These are phyloP conservation scores for Candida loeiensis DNA, from an alignment of 805 yeast genomes.

Conservation along the genomic window DNA sequence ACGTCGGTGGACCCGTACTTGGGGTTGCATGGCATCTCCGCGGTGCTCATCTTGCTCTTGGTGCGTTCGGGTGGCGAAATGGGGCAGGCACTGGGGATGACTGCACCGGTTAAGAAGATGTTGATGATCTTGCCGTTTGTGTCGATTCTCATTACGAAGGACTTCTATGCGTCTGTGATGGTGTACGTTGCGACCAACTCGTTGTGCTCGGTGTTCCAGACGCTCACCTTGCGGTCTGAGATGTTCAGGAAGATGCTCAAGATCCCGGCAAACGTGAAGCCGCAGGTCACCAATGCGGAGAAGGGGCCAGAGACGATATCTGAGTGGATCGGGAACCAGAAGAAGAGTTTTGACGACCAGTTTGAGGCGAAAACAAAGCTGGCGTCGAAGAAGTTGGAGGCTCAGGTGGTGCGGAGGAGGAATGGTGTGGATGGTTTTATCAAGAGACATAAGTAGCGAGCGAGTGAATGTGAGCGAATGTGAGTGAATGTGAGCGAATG, in stretches of 20 bases:
- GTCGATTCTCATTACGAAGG: conserved; percentile 86
- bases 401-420: conserved; percentile 29
- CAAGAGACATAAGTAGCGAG: conserved; percentile 29
- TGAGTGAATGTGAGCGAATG: neutral
- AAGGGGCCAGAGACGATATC: conserved; percentile 30
- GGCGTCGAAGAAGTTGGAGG: conserved; percentile 35
- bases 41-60: conserved; percentile 68
- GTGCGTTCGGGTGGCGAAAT: conserved; percentile 89
- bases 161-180: conserved; percentile 79
- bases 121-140: conserved; percentile 73
- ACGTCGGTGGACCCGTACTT: conserved; percentile 85
- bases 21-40: conserved; percentile 82
- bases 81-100: conserved; percentile 61
- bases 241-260: conserved; percentile 54
- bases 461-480: neutral
- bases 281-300: conserved; percentile 10
- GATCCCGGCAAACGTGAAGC: conserved; percentile 58
- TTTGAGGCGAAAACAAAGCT: conserved; percentile 33
- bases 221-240: conserved; percentile 57
- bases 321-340: conserved; percentile 37
- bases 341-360: conserved; percentile 28
- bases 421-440: conserved; percentile 32
- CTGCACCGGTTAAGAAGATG: conserved; percentile 58
- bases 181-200: conserved; percentile 84
- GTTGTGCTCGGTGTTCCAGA: conserved; percentile 67